Evolutionary conservation across 192 early-diverging fungal genomes (phyloP).

Genomic region (Phycomyces nitens): DNA sequence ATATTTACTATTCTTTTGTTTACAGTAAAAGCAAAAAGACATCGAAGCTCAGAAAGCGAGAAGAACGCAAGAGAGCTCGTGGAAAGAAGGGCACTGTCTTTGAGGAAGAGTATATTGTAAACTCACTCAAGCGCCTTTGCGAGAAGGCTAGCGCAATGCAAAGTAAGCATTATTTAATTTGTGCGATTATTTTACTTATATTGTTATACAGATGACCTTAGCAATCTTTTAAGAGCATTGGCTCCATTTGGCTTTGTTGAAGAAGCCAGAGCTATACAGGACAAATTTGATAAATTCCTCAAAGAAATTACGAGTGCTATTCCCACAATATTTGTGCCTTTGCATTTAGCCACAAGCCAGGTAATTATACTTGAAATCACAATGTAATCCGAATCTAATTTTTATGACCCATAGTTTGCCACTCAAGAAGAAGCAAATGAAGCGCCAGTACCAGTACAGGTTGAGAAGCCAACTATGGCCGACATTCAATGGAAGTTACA

Average conservation of each 20-base stretch:
- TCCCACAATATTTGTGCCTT: conserved; percentile 52
- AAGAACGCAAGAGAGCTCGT: conserved; percentile 74
- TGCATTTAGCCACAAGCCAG: conserved; percentile 24
- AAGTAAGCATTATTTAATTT: conserved; percentile 39
- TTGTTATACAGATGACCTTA: conserved; percentile 47
- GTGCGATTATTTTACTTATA: neutral
- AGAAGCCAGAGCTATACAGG: conserved; percentile 49
- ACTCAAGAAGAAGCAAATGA: conserved; percentile 21
- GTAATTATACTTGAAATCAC: conserved; percentile 6
- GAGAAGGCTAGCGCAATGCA: conserved; percentile 53
- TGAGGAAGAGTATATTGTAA: conserved; percentile 88
- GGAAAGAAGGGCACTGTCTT: conserved; percentile 88
- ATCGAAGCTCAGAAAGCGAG: conserved; percentile 64
- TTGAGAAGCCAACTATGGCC: conserved; percentile 31
- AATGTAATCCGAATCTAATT: neutral
- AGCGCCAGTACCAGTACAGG: neutral
- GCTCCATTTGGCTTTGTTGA: conserved; percentile 44
- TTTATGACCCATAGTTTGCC: conserved; percentile 5
- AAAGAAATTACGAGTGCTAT: conserved; percentile 34
- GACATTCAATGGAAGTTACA: conserved; percentile 33
- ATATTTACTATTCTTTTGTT: neutral
- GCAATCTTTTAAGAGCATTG: conserved; percentile 48
- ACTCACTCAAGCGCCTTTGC: conserved; percentile 60
- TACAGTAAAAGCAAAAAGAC: conserved; percentile 46
- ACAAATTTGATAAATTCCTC: conserved; percentile 44